Evolutionary conservation across 345 rosid genomes (phyloP).

Genomic region (Odontarrhena argentea): DNA sequence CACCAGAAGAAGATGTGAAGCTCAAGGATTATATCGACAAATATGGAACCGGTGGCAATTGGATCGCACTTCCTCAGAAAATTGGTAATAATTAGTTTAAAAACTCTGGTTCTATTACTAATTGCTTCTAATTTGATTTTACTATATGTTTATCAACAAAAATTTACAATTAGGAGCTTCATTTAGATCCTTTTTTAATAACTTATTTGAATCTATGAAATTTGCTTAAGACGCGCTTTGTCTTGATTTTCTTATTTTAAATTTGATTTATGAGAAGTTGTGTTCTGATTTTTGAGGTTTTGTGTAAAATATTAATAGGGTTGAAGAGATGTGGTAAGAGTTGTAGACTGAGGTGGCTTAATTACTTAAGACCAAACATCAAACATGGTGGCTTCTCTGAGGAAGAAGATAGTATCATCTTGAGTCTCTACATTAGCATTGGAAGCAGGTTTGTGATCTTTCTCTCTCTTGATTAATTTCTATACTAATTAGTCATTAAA

Average conservation of each 20-base stretch:
- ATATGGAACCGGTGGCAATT: constrained; percentile 87
- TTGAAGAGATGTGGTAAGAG: constrained; percentile 97
- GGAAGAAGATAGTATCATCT: constrained; percentile 94
- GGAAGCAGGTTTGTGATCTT: constrained; percentile 74
- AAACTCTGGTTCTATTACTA: neutral
- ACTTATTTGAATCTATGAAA: constrained; percentile 2
- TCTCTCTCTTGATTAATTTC: constrained; percentile 11
- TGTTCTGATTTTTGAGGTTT: constrained; percentile 24
- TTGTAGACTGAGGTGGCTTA: constrained; percentile 95
- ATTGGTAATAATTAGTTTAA: constrained; percentile 56
- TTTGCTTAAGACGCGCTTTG: neutral
- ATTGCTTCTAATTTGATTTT: neutral
- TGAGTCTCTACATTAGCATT: constrained; percentile 96
- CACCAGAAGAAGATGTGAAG: constrained; percentile 93
- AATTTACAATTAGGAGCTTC: neutral
- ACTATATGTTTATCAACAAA: neutral
- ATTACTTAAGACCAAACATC: constrained; percentile 92
- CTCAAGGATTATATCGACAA: constrained; percentile 87
- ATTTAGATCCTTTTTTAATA: neutral
- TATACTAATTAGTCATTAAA: neutral
- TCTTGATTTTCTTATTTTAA: neutral
- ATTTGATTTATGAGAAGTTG: neutral
- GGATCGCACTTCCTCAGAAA: constrained; percentile 99
- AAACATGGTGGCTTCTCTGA: constrained; percentile 98
- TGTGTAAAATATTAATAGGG: constrained; percentile 48